These are phyloP conservation scores for Colletotrichum plurivorum DNA, from an alignment of 2,329 filamentous ascomycete species.

Conservation along the genomic window DNA sequence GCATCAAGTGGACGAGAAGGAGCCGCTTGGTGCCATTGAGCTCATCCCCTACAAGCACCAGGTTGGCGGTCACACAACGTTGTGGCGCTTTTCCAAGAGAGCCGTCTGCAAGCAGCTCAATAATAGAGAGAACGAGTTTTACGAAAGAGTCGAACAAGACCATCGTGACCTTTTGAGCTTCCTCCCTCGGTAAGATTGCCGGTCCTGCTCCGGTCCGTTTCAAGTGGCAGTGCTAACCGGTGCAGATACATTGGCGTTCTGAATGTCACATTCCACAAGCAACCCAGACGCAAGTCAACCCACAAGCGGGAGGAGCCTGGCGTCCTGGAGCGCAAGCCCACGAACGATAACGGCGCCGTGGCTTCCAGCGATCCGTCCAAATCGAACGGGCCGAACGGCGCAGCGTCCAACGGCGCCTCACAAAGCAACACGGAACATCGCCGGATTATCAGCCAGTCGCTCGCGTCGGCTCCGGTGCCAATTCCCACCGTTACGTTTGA, in stretches of 20 bases:
- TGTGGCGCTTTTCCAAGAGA: conserved; percentile 94
- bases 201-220: no score
- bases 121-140: conserved; percentile 98
- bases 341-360: conserved; percentile 21
- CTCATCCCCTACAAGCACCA: conserved; percentile 98
- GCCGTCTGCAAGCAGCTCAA: conserved; percentile 99
- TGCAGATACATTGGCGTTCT: conserved; percentile 95
- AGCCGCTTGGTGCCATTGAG: conserved; percentile 90
- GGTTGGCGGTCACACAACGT: conserved; percentile 94
- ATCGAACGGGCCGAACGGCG: conserved; percentile 6
- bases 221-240: not conserved
- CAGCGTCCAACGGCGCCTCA: conserved; percentile 2
- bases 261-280: conserved; percentile 95
- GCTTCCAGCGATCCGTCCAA: conserved; percentile 22
- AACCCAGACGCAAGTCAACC: conserved; percentile 75
- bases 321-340: conserved; percentile 42
- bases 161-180: conserved; percentile 93
- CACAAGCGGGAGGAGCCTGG: conserved; percentile 64
- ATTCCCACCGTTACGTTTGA: conserved; percentile 94
- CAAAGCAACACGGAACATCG: conserved; percentile 45
- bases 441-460: conserved; percentile 79
- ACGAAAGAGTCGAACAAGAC: conserved; percentile 92
- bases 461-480: conserved; percentile 74
- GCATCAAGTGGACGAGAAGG: conserved; percentile 62
- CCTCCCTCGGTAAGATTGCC: conserved; percentile 79